These are phyloP conservation scores for Talaromyces sp. DNA, from an alignment of 2,329 filamentous ascomycete genomes.

Conservation along the genomic window DNA sequence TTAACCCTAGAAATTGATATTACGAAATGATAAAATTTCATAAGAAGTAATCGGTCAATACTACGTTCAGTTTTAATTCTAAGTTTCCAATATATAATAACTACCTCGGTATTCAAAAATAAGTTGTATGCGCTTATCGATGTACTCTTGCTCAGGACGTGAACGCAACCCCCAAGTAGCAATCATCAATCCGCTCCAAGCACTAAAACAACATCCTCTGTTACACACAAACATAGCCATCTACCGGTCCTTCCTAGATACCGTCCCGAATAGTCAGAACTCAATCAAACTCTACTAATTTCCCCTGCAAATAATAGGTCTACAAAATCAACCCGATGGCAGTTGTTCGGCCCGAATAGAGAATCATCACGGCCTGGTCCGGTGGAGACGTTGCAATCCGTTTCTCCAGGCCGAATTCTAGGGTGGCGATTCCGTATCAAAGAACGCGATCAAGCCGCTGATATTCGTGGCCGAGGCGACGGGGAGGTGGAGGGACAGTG, in stretches of 20 bases:
- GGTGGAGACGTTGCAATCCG: constrained; percentile 29
- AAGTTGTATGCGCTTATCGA: not conserved
- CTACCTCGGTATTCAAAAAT: too few relatives aligned
- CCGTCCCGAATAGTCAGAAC: not conserved
- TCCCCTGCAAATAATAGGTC: not conserved
- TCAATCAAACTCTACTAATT: constrained; percentile 3
- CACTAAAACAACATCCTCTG: not conserved
- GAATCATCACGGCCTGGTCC: constrained; percentile 33
- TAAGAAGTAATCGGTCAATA: not conserved
- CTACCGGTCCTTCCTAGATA: constrained; percentile 1
- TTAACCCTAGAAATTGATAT: too few relatives aligned
- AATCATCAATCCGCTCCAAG: not conserved
- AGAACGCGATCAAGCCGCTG: constrained; percentile 37
- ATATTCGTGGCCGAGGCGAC: constrained; percentile 33
- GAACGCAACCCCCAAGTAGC: not conserved
- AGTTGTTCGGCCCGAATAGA: constrained; percentile 22
- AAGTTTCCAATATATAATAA: not conserved
- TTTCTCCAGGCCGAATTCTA: constrained; percentile 36
- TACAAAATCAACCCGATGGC: constrained; percentile 22
- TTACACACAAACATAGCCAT: not conserved
- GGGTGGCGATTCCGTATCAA: constrained; percentile 32
- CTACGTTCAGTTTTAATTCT: not conserved
- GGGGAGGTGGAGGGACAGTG: not conserved
- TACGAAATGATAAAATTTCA: not conserved
- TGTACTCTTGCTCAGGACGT: not conserved